Conservation (phyloP, 2,329 filamentous ascomycete genomes). For the Claviceps digitariae region DNA sequence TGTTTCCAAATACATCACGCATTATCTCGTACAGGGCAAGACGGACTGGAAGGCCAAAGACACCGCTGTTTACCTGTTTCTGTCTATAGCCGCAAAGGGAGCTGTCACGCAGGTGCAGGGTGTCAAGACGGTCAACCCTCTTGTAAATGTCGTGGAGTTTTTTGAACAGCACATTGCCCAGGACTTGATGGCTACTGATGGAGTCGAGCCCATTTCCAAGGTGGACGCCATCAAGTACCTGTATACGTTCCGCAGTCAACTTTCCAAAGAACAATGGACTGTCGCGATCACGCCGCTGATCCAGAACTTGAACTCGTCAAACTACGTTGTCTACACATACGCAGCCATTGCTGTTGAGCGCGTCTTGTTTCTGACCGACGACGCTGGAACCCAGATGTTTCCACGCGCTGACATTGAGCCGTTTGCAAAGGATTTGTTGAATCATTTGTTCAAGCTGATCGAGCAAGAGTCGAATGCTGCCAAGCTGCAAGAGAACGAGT, state of each 20-base stretch:
- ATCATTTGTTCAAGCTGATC: conserved; percentile 84
- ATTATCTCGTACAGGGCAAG: conserved; percentile 70
- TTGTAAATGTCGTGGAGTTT: conserved; percentile 84
- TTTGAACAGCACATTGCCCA: conserved; percentile 85
- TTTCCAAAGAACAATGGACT: conserved; percentile 86
- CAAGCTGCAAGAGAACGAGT: conserved; percentile 98
- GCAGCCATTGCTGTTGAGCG: conserved; percentile 94
- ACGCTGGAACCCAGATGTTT: conserved; percentile 65
- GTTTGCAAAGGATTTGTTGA: conserved; percentile 71
- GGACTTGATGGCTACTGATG: conserved; percentile 62
- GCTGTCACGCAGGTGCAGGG: conserved; percentile 76
- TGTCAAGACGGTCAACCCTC: conserved; percentile 77
- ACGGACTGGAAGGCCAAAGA: conserved; percentile 95
- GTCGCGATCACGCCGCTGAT: conserved; percentile 80
- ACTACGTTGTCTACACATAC: conserved; percentile 97
- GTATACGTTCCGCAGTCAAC: conserved; percentile 89
- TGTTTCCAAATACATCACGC: conserved; percentile 75
- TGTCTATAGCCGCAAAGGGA: conserved; percentile 87
- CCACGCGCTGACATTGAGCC: conserved; percentile 64
- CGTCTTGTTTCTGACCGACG: conserved; percentile 70
- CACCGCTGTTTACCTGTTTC: conserved; percentile 92
- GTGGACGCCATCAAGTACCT: conserved; percentile 98
- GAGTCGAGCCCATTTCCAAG: conserved; percentile 73
- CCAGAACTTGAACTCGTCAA: conserved; percentile 74
- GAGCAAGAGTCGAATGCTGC: conserved; percentile 72